These are phyloP conservation scores for Syzygium aqueum DNA, from an alignment of 345 rosid genomes.

Conservation along the genomic window DNA sequence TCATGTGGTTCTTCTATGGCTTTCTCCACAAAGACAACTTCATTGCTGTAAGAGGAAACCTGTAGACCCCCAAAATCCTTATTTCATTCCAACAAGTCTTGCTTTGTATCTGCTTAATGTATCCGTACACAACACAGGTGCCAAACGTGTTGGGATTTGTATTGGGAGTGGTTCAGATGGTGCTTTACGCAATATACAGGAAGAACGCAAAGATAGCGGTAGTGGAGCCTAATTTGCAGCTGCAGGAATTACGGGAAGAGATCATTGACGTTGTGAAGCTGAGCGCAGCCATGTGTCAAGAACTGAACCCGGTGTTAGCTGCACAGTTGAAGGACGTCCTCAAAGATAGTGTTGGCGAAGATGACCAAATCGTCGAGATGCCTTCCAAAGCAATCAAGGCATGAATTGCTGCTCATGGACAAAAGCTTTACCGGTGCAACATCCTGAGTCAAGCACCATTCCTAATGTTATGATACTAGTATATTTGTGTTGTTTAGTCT, in stretches of 20 bases:
- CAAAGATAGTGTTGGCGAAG: neutral
- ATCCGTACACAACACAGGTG: constrained; percentile 21
- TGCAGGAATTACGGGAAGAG: constrained; percentile 38
- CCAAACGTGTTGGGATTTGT: constrained; percentile 75
- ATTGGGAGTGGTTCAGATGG: constrained; percentile 67
- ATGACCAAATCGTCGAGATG: neutral
- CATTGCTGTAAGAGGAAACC: constrained; percentile 51
- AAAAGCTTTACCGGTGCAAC: neutral
- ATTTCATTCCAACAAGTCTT: neutral
- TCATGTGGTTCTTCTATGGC: constrained; percentile 91
- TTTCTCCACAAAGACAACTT: constrained; percentile 45
- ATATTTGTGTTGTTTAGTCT: neutral
- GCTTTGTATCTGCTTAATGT: neutral
- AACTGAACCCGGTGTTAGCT: neutral
- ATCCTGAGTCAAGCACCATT: neutral
- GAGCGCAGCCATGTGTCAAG: neutral
- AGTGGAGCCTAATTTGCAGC: constrained; percentile 18
- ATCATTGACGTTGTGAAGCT: constrained; percentile 7
- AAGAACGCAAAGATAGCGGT: constrained; percentile 24
- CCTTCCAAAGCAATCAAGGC: neutral
- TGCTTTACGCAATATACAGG: constrained; percentile 62
- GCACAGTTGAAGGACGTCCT: neutral
- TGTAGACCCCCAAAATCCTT: neutral
- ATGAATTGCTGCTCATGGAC: neutral
- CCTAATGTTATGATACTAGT: neutral